These are phyloP conservation scores for Yamadazyma nakazawae DNA, from an alignment of 805 yeast species.

Conservation along the genomic window DNA sequence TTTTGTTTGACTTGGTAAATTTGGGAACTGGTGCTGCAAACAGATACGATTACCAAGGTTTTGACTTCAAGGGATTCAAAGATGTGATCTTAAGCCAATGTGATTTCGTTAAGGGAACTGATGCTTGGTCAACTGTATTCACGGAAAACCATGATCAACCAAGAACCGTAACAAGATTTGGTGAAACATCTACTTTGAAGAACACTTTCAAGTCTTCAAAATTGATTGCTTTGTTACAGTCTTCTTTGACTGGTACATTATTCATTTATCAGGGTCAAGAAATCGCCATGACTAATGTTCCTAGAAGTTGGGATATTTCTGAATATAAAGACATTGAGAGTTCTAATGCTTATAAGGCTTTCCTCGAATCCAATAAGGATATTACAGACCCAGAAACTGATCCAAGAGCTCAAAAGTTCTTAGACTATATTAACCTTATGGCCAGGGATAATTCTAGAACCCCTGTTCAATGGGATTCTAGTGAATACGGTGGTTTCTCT, in stretches of 20 bases:
- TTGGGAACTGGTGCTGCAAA: constrained; percentile 37
- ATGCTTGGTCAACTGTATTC: constrained; percentile 56
- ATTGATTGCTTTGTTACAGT: constrained; percentile 43
- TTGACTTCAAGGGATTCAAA: constrained; percentile 38
- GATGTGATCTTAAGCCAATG: constrained; percentile 33
- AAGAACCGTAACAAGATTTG: constrained; percentile 51
- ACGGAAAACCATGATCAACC: constrained; percentile 62
- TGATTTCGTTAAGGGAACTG: constrained; percentile 44
- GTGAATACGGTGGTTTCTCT: constrained; percentile 47
- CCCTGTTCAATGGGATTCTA: constrained; percentile 53
- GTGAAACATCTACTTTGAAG: constrained; percentile 29
- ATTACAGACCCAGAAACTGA: constrained; percentile 16
- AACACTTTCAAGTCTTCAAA: constrained; percentile 43
- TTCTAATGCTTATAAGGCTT: constrained; percentile 36
- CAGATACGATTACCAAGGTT: constrained; percentile 34
- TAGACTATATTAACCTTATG: constrained; percentile 33
- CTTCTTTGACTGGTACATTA: constrained; percentile 51
- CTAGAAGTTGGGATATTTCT: constrained; percentile 43
- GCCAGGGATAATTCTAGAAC: constrained; percentile 56
- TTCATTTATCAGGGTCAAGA: constrained; percentile 63
- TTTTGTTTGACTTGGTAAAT: constrained; percentile 30
- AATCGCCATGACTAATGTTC: constrained; percentile 51
- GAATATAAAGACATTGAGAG: constrained; percentile 53
- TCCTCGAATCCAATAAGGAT: constrained; percentile 20
- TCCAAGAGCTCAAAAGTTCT: constrained; percentile 15